Evolutionary conservation across 73 alveolate species (phyloP).

Genomic region (Paramecium sonneborni): DNA sequence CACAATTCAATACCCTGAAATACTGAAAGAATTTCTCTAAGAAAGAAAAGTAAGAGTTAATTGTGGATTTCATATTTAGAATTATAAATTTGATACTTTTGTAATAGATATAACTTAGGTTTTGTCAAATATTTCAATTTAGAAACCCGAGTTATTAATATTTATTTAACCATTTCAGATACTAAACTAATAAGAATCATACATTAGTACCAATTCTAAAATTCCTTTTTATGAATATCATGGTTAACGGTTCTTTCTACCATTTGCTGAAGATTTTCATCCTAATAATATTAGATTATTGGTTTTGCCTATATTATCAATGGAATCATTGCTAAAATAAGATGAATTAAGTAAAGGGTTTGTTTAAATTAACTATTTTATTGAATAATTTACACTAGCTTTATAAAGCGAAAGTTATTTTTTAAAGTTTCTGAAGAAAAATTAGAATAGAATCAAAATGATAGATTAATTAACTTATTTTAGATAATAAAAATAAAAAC

Average conservation of each 20-base stretch:
- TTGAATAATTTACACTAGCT: conserved; percentile 6
- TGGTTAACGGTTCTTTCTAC: not conserved
- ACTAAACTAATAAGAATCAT: not conserved
- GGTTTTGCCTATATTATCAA: not conserved
- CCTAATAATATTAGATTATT: not conserved
- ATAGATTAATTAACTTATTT: not conserved
- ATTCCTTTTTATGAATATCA: not conserved
- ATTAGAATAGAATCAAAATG: not conserved
- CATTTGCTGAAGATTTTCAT: not conserved
- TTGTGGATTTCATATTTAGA: not conserved
- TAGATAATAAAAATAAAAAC: not conserved
- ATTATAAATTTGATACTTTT: not conserved
- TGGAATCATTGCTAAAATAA: not conserved
- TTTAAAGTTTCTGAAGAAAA: not conserved
- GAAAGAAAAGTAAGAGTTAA: conserved; percentile 9
- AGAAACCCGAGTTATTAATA: not conserved
- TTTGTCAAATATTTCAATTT: not conserved
- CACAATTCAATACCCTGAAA: not conserved
- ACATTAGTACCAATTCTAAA: not conserved
- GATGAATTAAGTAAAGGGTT: conserved; percentile 30
- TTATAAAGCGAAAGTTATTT: not conserved
- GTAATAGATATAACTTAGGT: not conserved
- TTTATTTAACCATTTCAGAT: not conserved
- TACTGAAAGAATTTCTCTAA: not conserved
- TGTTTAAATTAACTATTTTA: not conserved